These are phyloP conservation scores for Bipolaris zeicola DNA, from an alignment of 2,329 filamentous ascomycete genomes.

Conservation along the genomic window DNA sequence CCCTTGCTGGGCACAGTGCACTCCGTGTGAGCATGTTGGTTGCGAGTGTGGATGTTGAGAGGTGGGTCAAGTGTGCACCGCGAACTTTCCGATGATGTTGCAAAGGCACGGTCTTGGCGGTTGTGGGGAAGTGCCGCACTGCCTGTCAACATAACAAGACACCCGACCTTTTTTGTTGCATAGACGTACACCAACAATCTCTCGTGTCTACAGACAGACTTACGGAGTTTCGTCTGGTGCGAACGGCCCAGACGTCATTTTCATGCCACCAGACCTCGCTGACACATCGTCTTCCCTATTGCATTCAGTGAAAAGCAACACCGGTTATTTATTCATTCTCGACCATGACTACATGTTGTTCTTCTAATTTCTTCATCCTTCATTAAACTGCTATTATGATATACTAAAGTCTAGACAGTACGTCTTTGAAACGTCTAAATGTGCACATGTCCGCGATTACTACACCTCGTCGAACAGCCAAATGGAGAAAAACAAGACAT, in stretches of 20 bases:
- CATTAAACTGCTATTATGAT: neutral
- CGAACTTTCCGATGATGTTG: constrained; percentile 10
- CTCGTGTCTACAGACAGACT: neutral
- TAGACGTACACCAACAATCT: neutral
- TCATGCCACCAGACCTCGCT: constrained; percentile 1
- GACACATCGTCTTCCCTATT: constrained; percentile 6
- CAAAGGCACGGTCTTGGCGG: constrained; percentile 10
- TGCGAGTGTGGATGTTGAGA: neutral
- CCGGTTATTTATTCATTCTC: too few species aligned
- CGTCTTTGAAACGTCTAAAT: neutral
- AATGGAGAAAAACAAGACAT: constrained; percentile 1
- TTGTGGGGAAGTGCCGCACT: constrained; percentile 6
- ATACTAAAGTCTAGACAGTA: neutral
- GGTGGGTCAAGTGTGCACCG: constrained; percentile 10
- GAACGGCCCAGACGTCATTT: constrained; percentile 5
- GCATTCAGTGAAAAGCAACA: too few species aligned
- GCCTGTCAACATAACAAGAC: neutral
- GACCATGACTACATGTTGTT: neutral
- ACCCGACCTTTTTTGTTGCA: neutral
- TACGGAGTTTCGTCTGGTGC: neutral
- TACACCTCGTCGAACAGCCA: neutral
- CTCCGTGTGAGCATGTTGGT: constrained; percentile 40
- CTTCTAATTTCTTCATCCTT: neutral
- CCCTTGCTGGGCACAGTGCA: constrained; percentile 39
- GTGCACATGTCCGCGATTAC: too few species aligned